These are phyloP conservation scores for Trichoderma polysporum DNA, from an alignment of 2,329 filamentous ascomycete species.

Conservation along the genomic window DNA sequence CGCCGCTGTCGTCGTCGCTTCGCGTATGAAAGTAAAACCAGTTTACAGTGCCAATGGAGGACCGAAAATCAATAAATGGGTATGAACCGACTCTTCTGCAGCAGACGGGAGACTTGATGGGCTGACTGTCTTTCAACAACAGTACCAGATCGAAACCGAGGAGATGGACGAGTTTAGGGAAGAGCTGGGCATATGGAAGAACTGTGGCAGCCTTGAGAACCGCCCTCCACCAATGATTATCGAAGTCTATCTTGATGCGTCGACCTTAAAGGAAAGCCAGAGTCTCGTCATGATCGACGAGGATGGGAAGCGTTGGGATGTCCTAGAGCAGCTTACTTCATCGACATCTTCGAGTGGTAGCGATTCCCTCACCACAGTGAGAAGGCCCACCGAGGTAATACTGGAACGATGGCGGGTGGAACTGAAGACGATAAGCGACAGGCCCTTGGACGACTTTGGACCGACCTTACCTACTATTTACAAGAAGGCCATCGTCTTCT, in stretches of 20 bases:
- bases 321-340: slow-evolving; percentile 74
- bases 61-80: slow-evolving; percentile 81
- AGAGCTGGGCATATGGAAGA: slow-evolving; percentile 79
- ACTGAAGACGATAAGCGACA: slow-evolving; percentile 58
- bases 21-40: slow-evolving; percentile 68
- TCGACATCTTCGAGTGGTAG: slow-evolving; percentile 55
- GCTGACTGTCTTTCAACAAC: slow-evolving; percentile 39
- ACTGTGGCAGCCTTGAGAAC: slow-evolving; percentile 72
- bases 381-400: slow-evolving; percentile 68
- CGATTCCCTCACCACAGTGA: slow-evolving; percentile 40
- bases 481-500: slow-evolving; percentile 95
- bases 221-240: slow-evolving; percentile 82
- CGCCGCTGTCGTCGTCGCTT: slow-evolving; percentile 78
- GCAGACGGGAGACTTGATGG: background rate
- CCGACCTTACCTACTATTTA: slow-evolving; percentile 79
- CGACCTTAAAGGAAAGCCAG: slow-evolving; percentile 77
- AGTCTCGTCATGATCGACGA: slow-evolving; percentile 86
- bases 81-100: slow-evolving; percentile 44
- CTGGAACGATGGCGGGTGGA: slow-evolving; percentile 90
- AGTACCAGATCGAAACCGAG: slow-evolving; percentile 95
- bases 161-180: slow-evolving; percentile 87
- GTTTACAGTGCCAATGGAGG: slow-evolving; percentile 41
- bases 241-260: slow-evolving; percentile 84
- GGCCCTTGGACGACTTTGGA: slow-evolving; percentile 58
- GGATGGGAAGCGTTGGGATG: slow-evolving; percentile 88